These are phyloP conservation scores for Herpotrichia juniperi DNA, from an alignment of 2,329 filamentous ascomycete species.

Conservation along the genomic window DNA sequence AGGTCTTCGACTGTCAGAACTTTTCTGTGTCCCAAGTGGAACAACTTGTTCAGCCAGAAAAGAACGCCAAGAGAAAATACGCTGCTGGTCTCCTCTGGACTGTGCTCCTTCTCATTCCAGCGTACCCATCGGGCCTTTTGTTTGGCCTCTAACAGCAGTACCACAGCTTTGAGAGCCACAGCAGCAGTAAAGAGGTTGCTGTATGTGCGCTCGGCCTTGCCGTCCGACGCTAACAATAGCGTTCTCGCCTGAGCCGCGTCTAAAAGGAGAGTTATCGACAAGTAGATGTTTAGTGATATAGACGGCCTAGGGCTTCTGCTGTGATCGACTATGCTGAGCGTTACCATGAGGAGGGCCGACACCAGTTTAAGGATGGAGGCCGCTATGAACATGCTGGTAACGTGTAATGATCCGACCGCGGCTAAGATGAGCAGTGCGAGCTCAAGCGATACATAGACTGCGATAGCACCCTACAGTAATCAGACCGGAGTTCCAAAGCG, in stretches of 20 bases:
- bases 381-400: constrained; percentile 29
- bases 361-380: constrained; percentile 33
- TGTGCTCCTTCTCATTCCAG: constrained; percentile 30
- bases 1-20: constrained; percentile 37
- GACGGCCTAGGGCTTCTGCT: constrained; percentile 20
- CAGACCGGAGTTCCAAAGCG: too few species aligned
- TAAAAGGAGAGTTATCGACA: constrained; percentile 20
- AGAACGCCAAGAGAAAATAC: constrained; percentile 42
- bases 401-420: constrained; percentile 13
- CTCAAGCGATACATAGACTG: constrained; percentile 23
- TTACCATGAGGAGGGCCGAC: constrained; percentile 19
- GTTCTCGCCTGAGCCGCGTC: constrained; percentile 20
- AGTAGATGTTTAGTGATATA: constrained; percentile 16
- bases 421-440: constrained; percentile 34
- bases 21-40: constrained; percentile 33
- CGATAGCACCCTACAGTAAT: constrained; percentile 20
- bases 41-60: constrained; percentile 45
- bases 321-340: constrained; percentile 19
- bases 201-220: constrained; percentile 9
- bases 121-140: constrained; percentile 30
- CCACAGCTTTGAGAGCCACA: constrained; percentile 21
- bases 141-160: constrained; percentile 27
- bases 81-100: constrained; percentile 41
- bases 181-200: constrained; percentile 16
- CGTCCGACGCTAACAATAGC: constrained; percentile 13